Base-by-base conservation (phyloP, 306 rosid genomes). In the Sechiopsis laciniata region DNA sequence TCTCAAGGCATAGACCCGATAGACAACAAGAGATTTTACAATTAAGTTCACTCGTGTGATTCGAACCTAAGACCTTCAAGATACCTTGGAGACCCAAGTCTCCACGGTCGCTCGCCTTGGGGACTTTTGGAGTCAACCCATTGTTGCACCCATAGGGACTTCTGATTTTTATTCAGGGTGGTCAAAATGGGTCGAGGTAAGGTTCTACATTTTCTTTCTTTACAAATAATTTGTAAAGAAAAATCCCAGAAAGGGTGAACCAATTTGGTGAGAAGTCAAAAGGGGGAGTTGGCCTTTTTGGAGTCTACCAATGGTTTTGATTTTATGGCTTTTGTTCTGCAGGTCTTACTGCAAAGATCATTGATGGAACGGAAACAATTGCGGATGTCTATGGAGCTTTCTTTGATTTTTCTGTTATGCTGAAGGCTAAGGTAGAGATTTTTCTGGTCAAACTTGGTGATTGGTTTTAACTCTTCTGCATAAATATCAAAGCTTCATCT, bases 341-440 rank as follows among this genome's bases (percentile, higher is more conserved):
- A 94, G 99, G 99, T 84, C 91, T 94, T 75, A 94, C 99, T 62
- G 96, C 99, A 59, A 94, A 94, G 83, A 81, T 94, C 74, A 88
- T 94, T 79, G 87, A 91, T 79, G 89, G 86, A 78, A 94, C 99
- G 52, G 84, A 84, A 69, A 87, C 90, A n/a, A 85, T 87, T 75
- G 83, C 89, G 42, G 99, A 94, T 73, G 95, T 94, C 85, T 94
- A 94, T 63, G 90, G 89, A 63, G 90, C 97, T 77, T 94, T 94
- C 89, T 86, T 75, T 78, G 99, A 94, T 83, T 94, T 94, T 78
- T 84, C 99, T 66, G 82, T 81, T 62, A 73, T 87, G 83, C 62
- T 94, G 60, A 84, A 89, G 81, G 82, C 86, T 59, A 94, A 94
- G 99, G 99, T 91, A 89, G 56, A 81, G 32, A 56, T 68, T 40